Conservation (phyloP, 2,329 filamentous ascomycete species). For the Canariomyces notabilis region DNA sequence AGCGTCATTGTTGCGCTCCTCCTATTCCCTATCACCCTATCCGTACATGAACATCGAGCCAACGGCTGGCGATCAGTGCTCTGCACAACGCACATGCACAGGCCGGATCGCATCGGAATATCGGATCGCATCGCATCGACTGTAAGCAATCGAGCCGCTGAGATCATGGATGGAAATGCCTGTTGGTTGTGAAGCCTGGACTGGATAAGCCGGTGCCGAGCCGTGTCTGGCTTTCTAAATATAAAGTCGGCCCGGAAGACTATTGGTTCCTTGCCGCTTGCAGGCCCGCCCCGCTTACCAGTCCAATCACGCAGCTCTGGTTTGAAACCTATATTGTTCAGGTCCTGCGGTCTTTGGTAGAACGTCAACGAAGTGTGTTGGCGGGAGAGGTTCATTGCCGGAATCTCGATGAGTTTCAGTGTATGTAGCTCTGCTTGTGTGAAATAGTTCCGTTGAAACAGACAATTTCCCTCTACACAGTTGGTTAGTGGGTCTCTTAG, state of each 20-base stretch:
- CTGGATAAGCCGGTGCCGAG: constrained; percentile 12
- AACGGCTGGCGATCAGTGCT: neutral
- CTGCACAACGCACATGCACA: neutral
- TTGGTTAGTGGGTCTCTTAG: no score
- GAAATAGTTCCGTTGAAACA: no score
- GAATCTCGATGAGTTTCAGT: no score
- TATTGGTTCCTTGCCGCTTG: constrained; percentile 8
- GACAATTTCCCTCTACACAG: no score
- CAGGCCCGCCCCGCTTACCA: constrained; percentile 2
- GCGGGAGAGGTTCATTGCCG: no score
- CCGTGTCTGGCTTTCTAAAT: constrained; percentile 16
- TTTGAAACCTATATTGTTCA: neutral
- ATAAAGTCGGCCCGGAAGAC: constrained; percentile 6
- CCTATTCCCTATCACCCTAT: no score
- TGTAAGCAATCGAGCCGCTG: constrained; percentile 3
- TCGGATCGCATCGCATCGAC: constrained; percentile 5
- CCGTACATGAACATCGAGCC: neutral
- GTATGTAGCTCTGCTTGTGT: no score
- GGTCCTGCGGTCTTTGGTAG: no score
- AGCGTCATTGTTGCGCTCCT: no score
- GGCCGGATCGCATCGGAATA: neutral
- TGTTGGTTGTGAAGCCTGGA: neutral
- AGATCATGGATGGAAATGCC: neutral
- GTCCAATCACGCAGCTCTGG: constrained; percentile 1
- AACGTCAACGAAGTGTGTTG: no score